These are phyloP conservation scores for Polychytrium aggregatum DNA, from an alignment of 192 early-diverging fungal species.

Conservation along the genomic window DNA sequence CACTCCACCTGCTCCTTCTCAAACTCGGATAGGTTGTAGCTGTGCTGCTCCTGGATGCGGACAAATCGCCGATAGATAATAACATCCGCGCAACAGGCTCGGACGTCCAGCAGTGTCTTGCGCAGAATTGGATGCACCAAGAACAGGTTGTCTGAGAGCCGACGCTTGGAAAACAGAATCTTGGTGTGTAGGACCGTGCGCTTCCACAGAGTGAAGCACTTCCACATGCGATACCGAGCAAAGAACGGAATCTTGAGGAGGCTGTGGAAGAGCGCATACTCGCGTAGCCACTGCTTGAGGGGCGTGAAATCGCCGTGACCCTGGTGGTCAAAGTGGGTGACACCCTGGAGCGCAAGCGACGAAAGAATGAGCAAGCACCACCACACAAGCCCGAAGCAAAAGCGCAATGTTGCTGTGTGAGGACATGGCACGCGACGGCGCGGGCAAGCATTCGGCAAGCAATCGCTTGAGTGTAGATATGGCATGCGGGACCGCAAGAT, in stretches of 20 bases:
- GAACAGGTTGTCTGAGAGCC: slow-evolving; percentile 31
- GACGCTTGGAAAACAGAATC: slow-evolving; percentile 20
- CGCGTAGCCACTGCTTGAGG: slow-evolving; percentile 37
- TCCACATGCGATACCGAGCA: slow-evolving; percentile 41
- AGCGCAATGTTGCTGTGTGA: no score
- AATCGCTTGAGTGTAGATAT: neutral
- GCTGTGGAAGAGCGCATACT: slow-evolving; percentile 38
- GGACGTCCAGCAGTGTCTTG: slow-evolving; percentile 21
- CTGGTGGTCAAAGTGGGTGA: slow-evolving; percentile 33
- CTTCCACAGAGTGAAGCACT: slow-evolving; percentile 45
- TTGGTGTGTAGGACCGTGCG: slow-evolving; percentile 33
- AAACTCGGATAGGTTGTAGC: slow-evolving; percentile 34
- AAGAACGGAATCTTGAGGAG: slow-evolving; percentile 45
- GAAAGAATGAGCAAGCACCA: no score
- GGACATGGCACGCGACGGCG: neutral
- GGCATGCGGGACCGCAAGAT: neutral
- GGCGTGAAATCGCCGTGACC: slow-evolving; percentile 46
- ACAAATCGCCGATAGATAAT: slow-evolving; percentile 17
- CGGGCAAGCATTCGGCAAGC: neutral
- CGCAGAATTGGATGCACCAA: slow-evolving; percentile 36
- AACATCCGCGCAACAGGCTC: slow-evolving; percentile 17
- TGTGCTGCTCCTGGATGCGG: slow-evolving; percentile 14
- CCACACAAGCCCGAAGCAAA: no score
- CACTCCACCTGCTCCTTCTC: slow-evolving; percentile 29
- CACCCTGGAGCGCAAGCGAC: slow-evolving; percentile 30